Conservation (phyloP, 495 filamentous ascomycete species). For the Aspergillus kassunensis region DNA sequence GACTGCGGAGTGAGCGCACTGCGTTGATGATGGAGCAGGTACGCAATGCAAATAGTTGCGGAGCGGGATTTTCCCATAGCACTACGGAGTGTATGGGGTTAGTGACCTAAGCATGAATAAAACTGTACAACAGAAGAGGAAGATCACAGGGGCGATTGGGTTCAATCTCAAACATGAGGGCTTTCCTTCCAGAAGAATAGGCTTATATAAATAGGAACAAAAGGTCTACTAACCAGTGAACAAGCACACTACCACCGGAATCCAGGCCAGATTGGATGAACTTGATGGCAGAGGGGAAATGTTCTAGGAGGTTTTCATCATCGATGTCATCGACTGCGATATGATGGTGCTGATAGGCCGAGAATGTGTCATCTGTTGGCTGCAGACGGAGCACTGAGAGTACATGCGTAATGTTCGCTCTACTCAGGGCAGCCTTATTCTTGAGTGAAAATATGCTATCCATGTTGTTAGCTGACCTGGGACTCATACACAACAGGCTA, state of each 20-base stretch:
- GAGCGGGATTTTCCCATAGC: constrained; percentile 96
- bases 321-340: constrained; percentile 86
- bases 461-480: constrained; percentile 8
- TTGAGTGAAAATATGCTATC: constrained; percentile 72
- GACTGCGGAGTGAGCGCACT: constrained; percentile 50
- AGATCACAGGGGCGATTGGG: background rate
- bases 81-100: constrained; percentile 54
- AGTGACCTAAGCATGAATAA: constrained; percentile 7
- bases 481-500: too few relatives aligned
- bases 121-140: too few relatives aligned
- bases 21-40: constrained; percentile 65
- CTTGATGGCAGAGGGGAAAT: constrained; percentile 68
- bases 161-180: background rate
- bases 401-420: constrained; percentile 81
- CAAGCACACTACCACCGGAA: constrained; percentile 60
- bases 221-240: constrained; percentile 62
- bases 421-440: constrained; percentile 59
- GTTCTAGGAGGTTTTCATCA: constrained; percentile 78
- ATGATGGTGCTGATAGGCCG: constrained; percentile 60
- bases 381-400: constrained; percentile 72
- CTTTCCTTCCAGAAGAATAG: background rate
- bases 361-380: constrained; percentile 40
- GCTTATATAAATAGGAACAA: background rate
- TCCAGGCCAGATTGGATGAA: constrained; percentile 80
- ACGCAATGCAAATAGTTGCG: constrained; percentile 77